These are phyloP conservation scores for Parasitella parasitica DNA, from an alignment of 371 early-diverging fungal genomes.

Conservation along the genomic window DNA sequence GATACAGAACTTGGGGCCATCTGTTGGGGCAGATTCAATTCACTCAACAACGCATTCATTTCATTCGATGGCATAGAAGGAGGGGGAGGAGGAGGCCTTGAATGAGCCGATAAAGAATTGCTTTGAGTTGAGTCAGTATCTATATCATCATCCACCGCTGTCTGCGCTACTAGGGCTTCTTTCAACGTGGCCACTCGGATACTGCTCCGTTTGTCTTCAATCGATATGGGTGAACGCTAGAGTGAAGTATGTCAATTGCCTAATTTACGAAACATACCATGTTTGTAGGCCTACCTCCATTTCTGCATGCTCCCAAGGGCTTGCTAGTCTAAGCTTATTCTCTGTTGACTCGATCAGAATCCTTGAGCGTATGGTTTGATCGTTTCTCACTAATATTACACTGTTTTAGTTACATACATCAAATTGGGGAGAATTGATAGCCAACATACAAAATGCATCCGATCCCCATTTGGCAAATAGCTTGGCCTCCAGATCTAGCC, in stretches of 20 bases:
- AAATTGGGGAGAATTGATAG: background rate
- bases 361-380: constrained; percentile 1
- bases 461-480: constrained; percentile 50
- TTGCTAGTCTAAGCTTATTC: constrained; percentile 14
- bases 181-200: constrained; percentile 49
- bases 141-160: background rate
- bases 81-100: background rate
- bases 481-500: constrained; percentile 43
- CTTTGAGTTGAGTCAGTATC: constrained; percentile 18
- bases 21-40: constrained; percentile 3
- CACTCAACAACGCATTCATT: constrained; percentile 17
- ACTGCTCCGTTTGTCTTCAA: background rate
- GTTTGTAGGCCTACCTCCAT: background rate
- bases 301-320: constrained; percentile 19
- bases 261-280: no score
- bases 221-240: background rate
- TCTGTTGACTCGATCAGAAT: background rate
- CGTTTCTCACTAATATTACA: constrained; percentile 9
- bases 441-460: constrained; percentile 28
- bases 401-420: background rate
- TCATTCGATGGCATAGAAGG: background rate
- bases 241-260: background rate
- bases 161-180: constrained; percentile 28
- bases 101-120: constrained; percentile 2
- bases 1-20: constrained; percentile 13